Conservation (phyloP, 129 eudicot genomes). For the Arctium minus region DNA sequence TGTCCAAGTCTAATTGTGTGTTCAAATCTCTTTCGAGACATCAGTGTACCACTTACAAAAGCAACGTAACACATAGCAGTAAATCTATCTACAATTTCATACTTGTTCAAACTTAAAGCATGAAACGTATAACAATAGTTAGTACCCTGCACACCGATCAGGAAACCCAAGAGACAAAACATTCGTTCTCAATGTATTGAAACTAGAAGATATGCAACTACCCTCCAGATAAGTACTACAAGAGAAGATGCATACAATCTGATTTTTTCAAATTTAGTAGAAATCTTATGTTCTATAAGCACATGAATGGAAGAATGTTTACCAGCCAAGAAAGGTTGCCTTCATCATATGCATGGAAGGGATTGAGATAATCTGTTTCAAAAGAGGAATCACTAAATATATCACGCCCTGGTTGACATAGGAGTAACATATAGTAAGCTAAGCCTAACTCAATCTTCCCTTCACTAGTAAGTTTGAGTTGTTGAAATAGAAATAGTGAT, state of each 20-base stretch:
- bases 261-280: not conserved
- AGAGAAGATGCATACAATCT: not conserved
- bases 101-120: too few relatives aligned
- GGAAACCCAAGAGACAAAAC: too few relatives aligned
- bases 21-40: too few relatives aligned
- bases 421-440: not conserved
- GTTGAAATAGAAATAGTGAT: not conserved
- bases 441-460: not conserved
- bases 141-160: too few relatives aligned
- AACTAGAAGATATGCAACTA: too few relatives aligned
- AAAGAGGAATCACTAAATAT: constrained; percentile 7
- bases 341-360: constrained; percentile 99
- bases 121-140: too few relatives aligned
- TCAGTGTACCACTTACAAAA: too few relatives aligned
- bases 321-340: constrained; percentile 99
- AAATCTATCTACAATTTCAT: too few relatives aligned
- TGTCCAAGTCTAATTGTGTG: too few relatives aligned
- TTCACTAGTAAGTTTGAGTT: not conserved
- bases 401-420: not conserved
- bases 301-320: constrained; percentile 21
- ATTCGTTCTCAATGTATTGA: too few relatives aligned
- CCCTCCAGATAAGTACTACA: not conserved
- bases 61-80: too few relatives aligned
- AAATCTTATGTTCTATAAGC: not conserved
- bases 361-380: constrained; percentile 80